Percentiles rank a stretch among this genome's conserved stretches.
phyloP scores from a whole-genome alignment of 2,329 filamentous ascomycete species.

The Verticillium nubilum region DNA sequence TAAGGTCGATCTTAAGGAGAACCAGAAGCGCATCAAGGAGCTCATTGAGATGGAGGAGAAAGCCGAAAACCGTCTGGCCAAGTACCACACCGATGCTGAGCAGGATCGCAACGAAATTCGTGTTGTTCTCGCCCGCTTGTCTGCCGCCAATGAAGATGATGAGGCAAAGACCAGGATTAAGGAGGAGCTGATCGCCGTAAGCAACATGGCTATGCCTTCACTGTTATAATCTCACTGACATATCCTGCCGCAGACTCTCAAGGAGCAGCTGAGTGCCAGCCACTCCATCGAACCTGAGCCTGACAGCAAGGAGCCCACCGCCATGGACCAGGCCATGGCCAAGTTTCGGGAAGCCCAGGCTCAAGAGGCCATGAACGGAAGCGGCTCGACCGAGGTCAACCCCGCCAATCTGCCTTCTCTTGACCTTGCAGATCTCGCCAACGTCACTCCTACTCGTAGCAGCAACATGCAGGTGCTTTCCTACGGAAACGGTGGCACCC shows the following conservation, averaged over 20 bases:
- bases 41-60: conserved; percentile 14
- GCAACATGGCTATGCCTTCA: neutral
- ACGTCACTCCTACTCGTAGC: neutral
- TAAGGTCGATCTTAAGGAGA: conserved; percentile 7
- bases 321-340: neutral
- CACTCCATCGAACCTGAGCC: conserved; percentile 23
- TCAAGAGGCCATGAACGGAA: neutral
- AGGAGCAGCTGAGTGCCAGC: conserved; percentile 29
- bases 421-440: neutral
- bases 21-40: conserved; percentile 16
- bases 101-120: conserved; percentile 10
- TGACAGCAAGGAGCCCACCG: neutral
- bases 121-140: conserved; percentile 9
- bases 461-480: neutral
- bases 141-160: conserved; percentile 10
- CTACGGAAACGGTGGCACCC: neutral
- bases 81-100: conserved; percentile 10
- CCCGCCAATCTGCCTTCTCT: neutral
- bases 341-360: neutral
- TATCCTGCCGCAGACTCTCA: conserved; percentile 18
- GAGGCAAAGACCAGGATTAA: conserved; percentile 12
- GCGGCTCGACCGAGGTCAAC: neutral
- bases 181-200: neutral
- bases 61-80: conserved; percentile 13
- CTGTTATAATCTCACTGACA: neutral